These are phyloP conservation scores for Aspergillus aculeatinus DNA, from an alignment of 2,329 filamentous ascomycete genomes.

Conservation along the genomic window DNA sequence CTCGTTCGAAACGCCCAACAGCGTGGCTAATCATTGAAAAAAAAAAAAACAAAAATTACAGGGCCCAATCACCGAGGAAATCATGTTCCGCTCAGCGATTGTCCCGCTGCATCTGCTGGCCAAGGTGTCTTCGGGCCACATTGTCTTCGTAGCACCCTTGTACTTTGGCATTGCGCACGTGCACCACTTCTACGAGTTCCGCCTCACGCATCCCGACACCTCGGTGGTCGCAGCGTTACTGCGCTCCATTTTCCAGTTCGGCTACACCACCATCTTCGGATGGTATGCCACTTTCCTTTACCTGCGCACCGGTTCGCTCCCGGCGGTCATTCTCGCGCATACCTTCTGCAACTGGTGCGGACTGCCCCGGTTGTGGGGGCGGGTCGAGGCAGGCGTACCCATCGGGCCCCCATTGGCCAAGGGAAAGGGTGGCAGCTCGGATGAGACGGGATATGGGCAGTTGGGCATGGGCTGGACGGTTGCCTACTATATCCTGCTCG, in stretches of 20 bases:
- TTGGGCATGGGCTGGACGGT: conserved; percentile 65
- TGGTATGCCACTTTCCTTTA: conserved; percentile 90
- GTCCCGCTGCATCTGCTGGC: conserved; percentile 79
- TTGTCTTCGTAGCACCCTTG: conserved; percentile 78
- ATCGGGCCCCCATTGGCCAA: conserved; percentile 35
- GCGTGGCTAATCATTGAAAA: conserved; percentile 12
- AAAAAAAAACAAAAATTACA: conserved; percentile 29
- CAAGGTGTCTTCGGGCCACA: conserved; percentile 54
- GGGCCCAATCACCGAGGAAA: conserved; percentile 88
- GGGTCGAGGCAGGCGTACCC: conserved; percentile 57
- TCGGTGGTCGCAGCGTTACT: conserved; percentile 63
- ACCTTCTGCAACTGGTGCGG: conserved; percentile 92
- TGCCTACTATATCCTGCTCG: conserved; percentile 74
- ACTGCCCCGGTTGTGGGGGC: conserved; percentile 80
- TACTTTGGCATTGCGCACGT: conserved; percentile 92
- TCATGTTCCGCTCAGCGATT: conserved; percentile 86
- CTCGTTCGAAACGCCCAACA: conserved; percentile 10
- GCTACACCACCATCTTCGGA: conserved; percentile 89
- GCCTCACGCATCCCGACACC: conserved; percentile 72
- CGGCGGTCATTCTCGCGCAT: conserved; percentile 74
- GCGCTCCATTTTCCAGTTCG: conserved; percentile 78
- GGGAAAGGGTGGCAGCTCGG: conserved; percentile 41
- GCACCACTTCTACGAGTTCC: conserved; percentile 95
- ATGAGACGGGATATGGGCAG: conserved; percentile 22
- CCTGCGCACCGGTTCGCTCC: conserved; percentile 77